These are phyloP conservation scores for Cryphonectria japonica DNA, from an alignment of 2,329 filamentous ascomycete species.

Conservation along the genomic window DNA sequence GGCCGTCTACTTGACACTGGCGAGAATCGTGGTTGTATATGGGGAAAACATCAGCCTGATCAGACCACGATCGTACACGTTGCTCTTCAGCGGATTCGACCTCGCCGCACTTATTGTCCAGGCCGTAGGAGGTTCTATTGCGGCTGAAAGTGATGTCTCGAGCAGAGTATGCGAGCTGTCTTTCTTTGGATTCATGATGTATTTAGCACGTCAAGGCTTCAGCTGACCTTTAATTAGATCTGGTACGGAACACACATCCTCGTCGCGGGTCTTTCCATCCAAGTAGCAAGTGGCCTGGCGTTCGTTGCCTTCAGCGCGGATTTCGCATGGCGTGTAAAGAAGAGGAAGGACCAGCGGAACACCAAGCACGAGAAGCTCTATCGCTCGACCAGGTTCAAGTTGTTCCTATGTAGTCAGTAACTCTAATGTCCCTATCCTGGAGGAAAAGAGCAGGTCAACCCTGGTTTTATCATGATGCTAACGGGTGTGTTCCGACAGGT, in stretches of 20 bases:
- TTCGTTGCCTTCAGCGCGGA: conserved; percentile 35
- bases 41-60: conserved; percentile 28
- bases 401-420: conserved; percentile 5
- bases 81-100: conserved; percentile 44
- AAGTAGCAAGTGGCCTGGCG: conserved; percentile 45
- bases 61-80: conserved; percentile 32
- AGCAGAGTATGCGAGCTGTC: neutral
- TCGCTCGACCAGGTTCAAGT: neutral
- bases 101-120: conserved; percentile 49
- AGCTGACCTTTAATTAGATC: conserved; percentile 37
- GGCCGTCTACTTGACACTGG: conserved; percentile 53
- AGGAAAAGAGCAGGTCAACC: no score
- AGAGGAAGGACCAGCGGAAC: conserved; percentile 1
- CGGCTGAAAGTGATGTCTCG: conserved; percentile 35
- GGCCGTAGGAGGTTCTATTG: conserved; percentile 44
- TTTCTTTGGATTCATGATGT: neutral
- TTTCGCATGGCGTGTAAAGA: conserved; percentile 8
- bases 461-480: neutral
- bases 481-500: conserved; percentile 29
- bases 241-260: conserved; percentile 37
- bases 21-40: conserved; percentile 49
- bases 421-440: no score
- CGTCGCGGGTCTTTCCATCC: conserved; percentile 51
- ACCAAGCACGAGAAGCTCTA: conserved; percentile 8
- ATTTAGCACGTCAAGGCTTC: conserved; percentile 32